A percentile compares a stretch with the other conserved stretches of the same genome.
phyloP scores from a whole-genome alignment of 805 yeast species.

The Spathaspora boniae region DNA sequence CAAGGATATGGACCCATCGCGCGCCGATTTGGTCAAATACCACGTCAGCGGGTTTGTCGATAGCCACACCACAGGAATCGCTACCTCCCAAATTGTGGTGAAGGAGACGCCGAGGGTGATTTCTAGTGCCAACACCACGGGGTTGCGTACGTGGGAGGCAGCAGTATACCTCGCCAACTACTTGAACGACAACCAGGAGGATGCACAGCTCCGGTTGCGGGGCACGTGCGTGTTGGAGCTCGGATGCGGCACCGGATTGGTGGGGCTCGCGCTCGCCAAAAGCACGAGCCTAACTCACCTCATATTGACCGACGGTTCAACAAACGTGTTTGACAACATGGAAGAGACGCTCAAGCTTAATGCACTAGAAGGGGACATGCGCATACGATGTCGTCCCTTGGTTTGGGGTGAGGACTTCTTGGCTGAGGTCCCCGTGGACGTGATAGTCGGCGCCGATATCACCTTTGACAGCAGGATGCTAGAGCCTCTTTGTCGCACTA shows the following conservation, averaged over 20 bases:
- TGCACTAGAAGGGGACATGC: constrained; percentile 12
- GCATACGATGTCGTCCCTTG: constrained; percentile 25
- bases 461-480: constrained; percentile 71
- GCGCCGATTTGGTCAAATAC: constrained; percentile 36
- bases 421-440: constrained; percentile 37
- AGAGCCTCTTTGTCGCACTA: constrained; percentile 49
- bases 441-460: constrained; percentile 81
- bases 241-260: constrained; percentile 90
- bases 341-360: constrained; percentile 46
- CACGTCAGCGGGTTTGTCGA: constrained; percentile 19
- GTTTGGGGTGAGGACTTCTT: constrained; percentile 55
- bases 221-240: constrained; percentile 56
- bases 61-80: constrained; percentile 10
- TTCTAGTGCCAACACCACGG: constrained; percentile 81
- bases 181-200: constrained; percentile 21
- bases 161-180: constrained; percentile 62
- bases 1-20: constrained; percentile 32
- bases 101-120: constrained; percentile 62
- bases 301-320: constrained; percentile 67
- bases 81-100: constrained; percentile 25
- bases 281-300: constrained; percentile 24
- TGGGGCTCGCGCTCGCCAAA: constrained; percentile 48
- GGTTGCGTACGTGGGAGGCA: constrained; percentile 93
- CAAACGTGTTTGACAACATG: constrained; percentile 47
- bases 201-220: constrained; percentile 11